These are phyloP conservation scores for Coprinopsis cinerea DNA, from an alignment of 768 basidiomycete genomes.

Conservation along the genomic window DNA sequence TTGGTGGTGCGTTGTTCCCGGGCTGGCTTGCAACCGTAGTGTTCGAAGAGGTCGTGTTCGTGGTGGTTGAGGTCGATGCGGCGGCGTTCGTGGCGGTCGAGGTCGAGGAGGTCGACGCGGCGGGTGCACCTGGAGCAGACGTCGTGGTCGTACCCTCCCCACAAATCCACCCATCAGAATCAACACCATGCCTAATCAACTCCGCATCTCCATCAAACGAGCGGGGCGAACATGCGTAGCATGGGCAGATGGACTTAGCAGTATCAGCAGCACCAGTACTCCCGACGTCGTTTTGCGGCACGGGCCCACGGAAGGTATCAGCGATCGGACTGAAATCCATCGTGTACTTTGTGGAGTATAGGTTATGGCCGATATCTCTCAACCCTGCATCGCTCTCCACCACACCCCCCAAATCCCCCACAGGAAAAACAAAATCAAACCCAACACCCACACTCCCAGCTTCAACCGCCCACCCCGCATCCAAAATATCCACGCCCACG, in stretches of 20 bases:
- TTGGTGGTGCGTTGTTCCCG: too few relatives aligned
- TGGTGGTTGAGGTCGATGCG: not conserved
- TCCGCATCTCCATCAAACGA: slow-evolving; percentile 22
- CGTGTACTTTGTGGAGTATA: slow-evolving; percentile 55
- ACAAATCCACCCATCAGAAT: slow-evolving; percentile 15
- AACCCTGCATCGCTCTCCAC: slow-evolving; percentile 3
- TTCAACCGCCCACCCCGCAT: slow-evolving; percentile 63
- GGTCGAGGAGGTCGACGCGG: not conserved
- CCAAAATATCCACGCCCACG: slow-evolving; percentile 73
- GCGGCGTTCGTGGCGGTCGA: not conserved
- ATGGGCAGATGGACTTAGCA: slow-evolving; percentile 33
- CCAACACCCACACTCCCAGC: slow-evolving; percentile 69
- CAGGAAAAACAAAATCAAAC: slow-evolving; percentile 75
- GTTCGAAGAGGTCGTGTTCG: too few relatives aligned
- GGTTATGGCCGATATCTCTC: slow-evolving; percentile 61
- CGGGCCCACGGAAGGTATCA: slow-evolving; percentile 26
- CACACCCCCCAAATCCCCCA: slow-evolving; percentile 11
- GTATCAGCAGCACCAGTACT: not conserved
- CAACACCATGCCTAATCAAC: slow-evolving; percentile 36
- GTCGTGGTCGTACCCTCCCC: slow-evolving; percentile 15
- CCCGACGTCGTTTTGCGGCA: not conserved
- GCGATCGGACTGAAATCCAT: slow-evolving; percentile 57
- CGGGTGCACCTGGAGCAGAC: not conserved
- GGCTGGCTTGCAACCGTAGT: too few relatives aligned
- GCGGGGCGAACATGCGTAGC: slow-evolving; percentile 53